A percentile compares a stretch with the other conserved stretches of the same genome.
phyloP scores from a whole-genome alignment of 208 protist species.

The Acanthamoeba lugdunensis region DNA sequence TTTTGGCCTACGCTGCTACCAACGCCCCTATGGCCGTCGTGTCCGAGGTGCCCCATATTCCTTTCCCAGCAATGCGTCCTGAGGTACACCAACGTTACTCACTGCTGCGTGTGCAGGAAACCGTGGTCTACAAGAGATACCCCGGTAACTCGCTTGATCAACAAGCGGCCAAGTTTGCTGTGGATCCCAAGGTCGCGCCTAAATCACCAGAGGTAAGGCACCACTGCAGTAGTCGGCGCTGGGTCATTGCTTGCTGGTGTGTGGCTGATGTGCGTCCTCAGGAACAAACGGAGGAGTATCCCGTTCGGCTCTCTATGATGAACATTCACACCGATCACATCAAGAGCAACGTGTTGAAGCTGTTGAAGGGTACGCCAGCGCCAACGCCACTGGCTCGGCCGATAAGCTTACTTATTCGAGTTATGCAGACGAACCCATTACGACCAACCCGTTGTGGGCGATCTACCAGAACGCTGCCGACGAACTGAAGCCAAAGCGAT shows the following conservation, averaged over 20 bases:
- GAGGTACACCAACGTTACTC: no score
- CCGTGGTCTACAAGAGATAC: conserved; percentile 56
- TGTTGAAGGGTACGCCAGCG: neutral
- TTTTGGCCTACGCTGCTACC: neutral
- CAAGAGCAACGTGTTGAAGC: neutral
- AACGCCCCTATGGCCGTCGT: neutral
- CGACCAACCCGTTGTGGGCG: conserved; percentile 29
- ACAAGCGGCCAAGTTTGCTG: conserved; percentile 19
- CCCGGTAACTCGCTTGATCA: conserved; percentile 52
- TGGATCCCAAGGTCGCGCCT: neutral
- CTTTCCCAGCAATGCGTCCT: no score
- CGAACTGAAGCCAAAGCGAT: neutral
- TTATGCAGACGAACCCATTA: neutral
- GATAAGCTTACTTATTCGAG: no score
- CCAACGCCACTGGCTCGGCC: no score
- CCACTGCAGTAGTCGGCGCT: neutral
- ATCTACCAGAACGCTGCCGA: conserved; percentile 23
- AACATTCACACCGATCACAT: neutral
- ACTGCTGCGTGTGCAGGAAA: conserved; percentile 1
- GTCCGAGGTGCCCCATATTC: neutral
- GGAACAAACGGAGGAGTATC: conserved; percentile 33
- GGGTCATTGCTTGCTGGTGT: no score
- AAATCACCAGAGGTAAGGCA: neutral
- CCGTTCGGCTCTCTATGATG: conserved; percentile 10
- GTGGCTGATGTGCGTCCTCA: neutral